These are phyloP conservation scores for Clitopilus passeckerianus DNA, from an alignment of 768 basidiomycete species.

Conservation along the genomic window DNA sequence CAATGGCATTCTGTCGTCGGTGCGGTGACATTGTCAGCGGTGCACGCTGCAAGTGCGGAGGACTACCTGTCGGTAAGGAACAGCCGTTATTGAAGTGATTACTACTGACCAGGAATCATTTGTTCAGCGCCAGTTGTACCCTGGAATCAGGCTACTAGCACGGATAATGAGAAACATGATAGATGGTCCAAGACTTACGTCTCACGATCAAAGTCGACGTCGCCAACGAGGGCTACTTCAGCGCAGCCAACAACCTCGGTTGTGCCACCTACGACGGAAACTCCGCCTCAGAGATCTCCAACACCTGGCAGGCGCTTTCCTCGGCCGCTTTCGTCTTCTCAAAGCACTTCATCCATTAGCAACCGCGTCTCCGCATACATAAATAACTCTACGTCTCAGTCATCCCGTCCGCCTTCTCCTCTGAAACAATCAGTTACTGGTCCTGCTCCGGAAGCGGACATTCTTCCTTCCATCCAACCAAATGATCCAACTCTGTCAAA, in stretches of 20 bases:
- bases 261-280: conserved; percentile 1
- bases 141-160: conserved; percentile 42
- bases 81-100: conserved; percentile 2
- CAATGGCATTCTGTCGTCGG: conserved; percentile 81
- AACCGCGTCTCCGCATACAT: conserved; percentile 56
- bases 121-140: conserved; percentile 61
- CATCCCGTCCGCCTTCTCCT: conserved; percentile 48
- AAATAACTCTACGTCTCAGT: conserved; percentile 39
- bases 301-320: conserved; percentile 44
- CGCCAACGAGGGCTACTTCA: conserved; percentile 33
- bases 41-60: conserved; percentile 76
- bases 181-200: conserved; percentile 82
- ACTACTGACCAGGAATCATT: neutral
- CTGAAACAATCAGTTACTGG: conserved; percentile 49
- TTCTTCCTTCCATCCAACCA: conserved; percentile 51
- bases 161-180: conserved; percentile 42
- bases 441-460: conserved; percentile 51
- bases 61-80: conserved; percentile 68
- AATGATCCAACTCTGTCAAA: conserved; percentile 64
- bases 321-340: conserved; percentile 30
- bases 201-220: conserved; percentile 36
- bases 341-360: conserved; percentile 29
- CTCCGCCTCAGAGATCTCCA: conserved; percentile 7
- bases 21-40: conserved; percentile 80
- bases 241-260: conserved; percentile 13